phyloP scores from a whole-genome alignment of 2,329 filamentous ascomycete genomes.

The Geoglossum cookeanum region DNA sequence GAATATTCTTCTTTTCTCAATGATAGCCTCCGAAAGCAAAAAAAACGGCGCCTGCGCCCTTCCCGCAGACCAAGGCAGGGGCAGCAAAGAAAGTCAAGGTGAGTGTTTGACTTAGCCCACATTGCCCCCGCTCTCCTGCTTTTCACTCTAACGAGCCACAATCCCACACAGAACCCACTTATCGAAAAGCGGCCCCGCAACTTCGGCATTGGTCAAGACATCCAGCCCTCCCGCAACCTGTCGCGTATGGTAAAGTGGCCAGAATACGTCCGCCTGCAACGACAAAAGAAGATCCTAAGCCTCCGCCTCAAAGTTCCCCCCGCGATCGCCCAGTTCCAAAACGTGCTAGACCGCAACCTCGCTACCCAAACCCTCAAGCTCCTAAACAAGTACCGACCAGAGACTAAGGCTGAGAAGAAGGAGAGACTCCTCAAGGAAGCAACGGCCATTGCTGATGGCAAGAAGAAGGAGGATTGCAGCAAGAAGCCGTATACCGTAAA shows the following conservation, averaged over 20 bases:
- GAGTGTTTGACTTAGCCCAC: constrained; percentile 11
- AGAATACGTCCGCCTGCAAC: constrained; percentile 96
- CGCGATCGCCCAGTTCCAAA: constrained; percentile 92
- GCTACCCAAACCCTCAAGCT: constrained; percentile 97
- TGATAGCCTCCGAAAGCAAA: constrained; percentile 98
- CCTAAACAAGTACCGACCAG: constrained; percentile 99
- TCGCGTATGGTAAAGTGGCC: constrained; percentile 99
- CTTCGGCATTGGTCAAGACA: constrained; percentile 97
- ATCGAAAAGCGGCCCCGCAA: constrained; percentile 96
- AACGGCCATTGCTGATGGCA: constrained; percentile 90
- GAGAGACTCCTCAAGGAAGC: constrained; percentile 97
- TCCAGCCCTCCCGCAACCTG: constrained; percentile 90
- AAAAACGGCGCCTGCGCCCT: constrained; percentile 94
- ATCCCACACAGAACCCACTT: constrained; percentile 64
- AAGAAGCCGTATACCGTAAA: constrained; percentile 99
- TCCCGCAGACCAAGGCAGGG: constrained; percentile 82
- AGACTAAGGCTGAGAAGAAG: constrained; percentile 99
- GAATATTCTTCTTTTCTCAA: constrained; percentile 88
- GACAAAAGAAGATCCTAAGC: constrained; percentile 89
- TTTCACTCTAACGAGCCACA: neutral
- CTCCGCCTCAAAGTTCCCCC: constrained; percentile 97
- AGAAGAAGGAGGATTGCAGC: constrained; percentile 99
- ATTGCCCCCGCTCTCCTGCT: neutral
- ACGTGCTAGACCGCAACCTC: constrained; percentile 90
- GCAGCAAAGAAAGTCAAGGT: constrained; percentile 81